Conservation (phyloP, 2,329 filamentous ascomycete species). For the Colletotrichum euphorbiae region DNA sequence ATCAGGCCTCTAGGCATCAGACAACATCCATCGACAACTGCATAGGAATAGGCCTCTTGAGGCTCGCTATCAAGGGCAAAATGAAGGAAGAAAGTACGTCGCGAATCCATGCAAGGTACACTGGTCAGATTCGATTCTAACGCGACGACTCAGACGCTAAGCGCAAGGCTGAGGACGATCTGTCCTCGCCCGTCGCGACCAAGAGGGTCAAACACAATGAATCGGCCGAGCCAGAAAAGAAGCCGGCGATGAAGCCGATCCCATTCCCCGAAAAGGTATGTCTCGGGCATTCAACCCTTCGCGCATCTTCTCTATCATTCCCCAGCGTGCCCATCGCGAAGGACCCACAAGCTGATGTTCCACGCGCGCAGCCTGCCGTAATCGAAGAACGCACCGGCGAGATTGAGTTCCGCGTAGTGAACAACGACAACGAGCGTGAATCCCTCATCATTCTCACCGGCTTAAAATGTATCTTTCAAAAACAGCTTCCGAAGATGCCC, state of each 20-base stretch:
- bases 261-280: slow-evolving; percentile 89
- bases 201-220: slow-evolving; percentile 73
- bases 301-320: neutral
- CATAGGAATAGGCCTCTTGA: slow-evolving; percentile 28
- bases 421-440: slow-evolving; percentile 90
- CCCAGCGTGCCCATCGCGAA: neutral
- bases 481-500: slow-evolving; percentile 98
- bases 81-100: slow-evolving; percentile 57
- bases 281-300: neutral
- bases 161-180: slow-evolving; percentile 78
- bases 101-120: neutral
- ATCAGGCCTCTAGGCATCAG: slow-evolving; percentile 29
- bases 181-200: slow-evolving; percentile 67
- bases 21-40: slow-evolving; percentile 25
- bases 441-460: slow-evolving; percentile 95
- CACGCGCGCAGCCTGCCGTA: slow-evolving; percentile 76
- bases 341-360: slow-evolving; percentile 27
- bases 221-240: slow-evolving; percentile 61
- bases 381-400: slow-evolving; percentile 93
- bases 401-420: slow-evolving; percentile 97
- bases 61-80: slow-evolving; percentile 22
- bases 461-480: slow-evolving; percentile 97
- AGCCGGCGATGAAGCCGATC: slow-evolving; percentile 71
- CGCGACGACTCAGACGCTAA: slow-evolving; percentile 58
- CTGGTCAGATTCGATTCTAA: neutral